Percentiles rank a stretch among this genome's conserved stretches.
These are phyloP conservation scores for Cutaneotrichosporon spelunceum DNA, from an alignment of 1,284 basidiomycete species.

Conservation along the genomic window DNA sequence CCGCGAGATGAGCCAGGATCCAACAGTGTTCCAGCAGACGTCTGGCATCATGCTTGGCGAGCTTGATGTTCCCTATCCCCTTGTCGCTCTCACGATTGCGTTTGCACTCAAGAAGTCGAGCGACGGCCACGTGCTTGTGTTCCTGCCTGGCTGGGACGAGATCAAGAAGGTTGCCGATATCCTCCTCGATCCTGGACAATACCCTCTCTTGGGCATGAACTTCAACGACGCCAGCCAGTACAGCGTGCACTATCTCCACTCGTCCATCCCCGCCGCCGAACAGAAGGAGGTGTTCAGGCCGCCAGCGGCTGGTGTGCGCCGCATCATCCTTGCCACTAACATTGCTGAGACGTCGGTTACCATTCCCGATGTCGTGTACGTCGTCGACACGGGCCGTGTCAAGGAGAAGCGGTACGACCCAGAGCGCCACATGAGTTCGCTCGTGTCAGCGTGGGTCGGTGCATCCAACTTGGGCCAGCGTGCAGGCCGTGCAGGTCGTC, in stretches of 20 bases:
- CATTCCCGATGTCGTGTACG: constrained; percentile 93
- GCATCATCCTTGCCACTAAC: constrained; percentile 89
- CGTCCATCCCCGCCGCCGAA: constrained; percentile 81
- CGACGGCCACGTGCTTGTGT: constrained; percentile 87
- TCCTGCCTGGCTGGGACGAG: constrained; percentile 65
- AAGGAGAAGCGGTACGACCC: constrained; percentile 93
- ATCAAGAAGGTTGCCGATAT: constrained; percentile 74
- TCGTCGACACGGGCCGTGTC: constrained; percentile 82
- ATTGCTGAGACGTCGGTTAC: constrained; percentile 96
- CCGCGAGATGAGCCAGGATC: constrained; percentile 62
- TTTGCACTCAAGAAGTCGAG: constrained; percentile 71
- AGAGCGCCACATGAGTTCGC: constrained; percentile 76
- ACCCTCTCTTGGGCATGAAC: constrained; percentile 60
- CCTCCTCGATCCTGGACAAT: constrained; percentile 56
- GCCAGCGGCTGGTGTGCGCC: constrained; percentile 69
- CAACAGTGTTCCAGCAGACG: constrained; percentile 31
- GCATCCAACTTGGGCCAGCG: constrained; percentile 91
- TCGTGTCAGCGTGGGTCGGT: constrained; percentile 87
- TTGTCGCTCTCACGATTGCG: constrained; percentile 78
- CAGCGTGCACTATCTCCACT: constrained; percentile 85
- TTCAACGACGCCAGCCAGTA: constrained; percentile 63
- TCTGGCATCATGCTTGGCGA: constrained; percentile 58
- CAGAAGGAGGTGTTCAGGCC: constrained; percentile 89
- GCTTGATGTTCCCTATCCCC: constrained; percentile 75
- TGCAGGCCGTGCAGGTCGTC: constrained; percentile 89